Evolutionary conservation across 305 asterid genomes (phyloP).

Genomic region (Solanum hybrid): DNA sequence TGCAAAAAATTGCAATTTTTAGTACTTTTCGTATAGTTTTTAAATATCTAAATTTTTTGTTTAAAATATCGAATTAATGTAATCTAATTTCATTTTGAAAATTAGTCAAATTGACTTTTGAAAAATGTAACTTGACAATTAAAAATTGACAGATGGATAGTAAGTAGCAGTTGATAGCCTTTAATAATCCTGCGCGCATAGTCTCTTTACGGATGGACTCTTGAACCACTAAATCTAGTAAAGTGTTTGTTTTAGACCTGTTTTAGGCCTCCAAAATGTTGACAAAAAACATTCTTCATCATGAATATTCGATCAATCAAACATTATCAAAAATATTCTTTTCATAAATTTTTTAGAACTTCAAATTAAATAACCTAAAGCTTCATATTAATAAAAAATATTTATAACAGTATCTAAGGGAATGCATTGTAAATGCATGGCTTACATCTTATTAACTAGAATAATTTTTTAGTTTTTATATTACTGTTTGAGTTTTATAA

Average conservation of each 20-base stretch:
- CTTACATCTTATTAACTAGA: not conserved
- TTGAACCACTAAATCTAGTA: not conserved
- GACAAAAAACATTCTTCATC: not conserved
- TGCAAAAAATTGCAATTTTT: too few relatives aligned
- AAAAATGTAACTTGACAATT: too few relatives aligned
- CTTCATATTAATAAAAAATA: not conserved
- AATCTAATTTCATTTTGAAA: too few relatives aligned
- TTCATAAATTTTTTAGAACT: not conserved
- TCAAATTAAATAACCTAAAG: not conserved
- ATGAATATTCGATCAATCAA: not conserved
- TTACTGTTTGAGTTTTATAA: not conserved
- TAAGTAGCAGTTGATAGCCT: not conserved
- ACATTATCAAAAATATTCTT: not conserved
- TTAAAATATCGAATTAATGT: too few relatives aligned
- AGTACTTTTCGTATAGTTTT: too few relatives aligned
- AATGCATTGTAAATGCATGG: not conserved
- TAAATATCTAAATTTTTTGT: too few relatives aligned
- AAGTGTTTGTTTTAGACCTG: not conserved
- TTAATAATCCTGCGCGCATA: not conserved
- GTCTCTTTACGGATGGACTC: not conserved
- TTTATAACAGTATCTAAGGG: not conserved
- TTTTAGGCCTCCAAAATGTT: not conserved
- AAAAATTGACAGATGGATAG: rapidly evolving
- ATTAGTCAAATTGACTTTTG: too few relatives aligned
- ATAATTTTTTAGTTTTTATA: not conserved